Evolutionary conservation across 2,329 filamentous ascomycete species (phyloP).

Genomic region (Dactylellina parvicollis): DNA sequence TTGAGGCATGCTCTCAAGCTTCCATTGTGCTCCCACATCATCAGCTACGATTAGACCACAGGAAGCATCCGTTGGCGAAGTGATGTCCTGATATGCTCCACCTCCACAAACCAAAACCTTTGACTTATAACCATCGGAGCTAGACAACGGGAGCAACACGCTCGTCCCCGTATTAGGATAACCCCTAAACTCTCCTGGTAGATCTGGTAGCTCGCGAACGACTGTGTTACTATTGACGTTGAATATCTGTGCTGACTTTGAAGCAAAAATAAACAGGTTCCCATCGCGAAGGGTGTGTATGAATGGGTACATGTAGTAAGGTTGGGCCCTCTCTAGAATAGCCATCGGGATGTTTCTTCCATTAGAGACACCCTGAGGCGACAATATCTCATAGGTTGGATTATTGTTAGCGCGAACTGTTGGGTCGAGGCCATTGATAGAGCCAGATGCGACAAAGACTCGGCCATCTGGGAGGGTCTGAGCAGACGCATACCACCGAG

Average conservation of each 20-base stretch:
- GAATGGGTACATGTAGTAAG: constrained; percentile 71
- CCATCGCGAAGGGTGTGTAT: constrained; percentile 70
- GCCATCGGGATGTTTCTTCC: constrained; percentile 66
- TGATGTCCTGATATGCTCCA: constrained; percentile 70
- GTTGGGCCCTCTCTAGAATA: constrained; percentile 69
- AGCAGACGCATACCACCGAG: constrained; percentile 71
- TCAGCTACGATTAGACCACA: constrained; percentile 69
- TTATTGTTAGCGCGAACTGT: constrained; percentile 69
- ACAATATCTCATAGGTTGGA: constrained; percentile 71
- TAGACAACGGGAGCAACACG: constrained; percentile 67
- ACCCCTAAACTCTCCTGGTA: constrained; percentile 69
- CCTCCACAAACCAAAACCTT: constrained; percentile 70
- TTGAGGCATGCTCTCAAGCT: constrained; percentile 70
- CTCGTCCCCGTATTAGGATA: constrained; percentile 72
- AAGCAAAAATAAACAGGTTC: constrained; percentile 68
- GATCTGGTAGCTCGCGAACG: constrained; percentile 65
- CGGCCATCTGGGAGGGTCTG: constrained; percentile 69
- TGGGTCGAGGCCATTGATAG: constrained; percentile 69
- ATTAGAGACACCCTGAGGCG: constrained; percentile 63
- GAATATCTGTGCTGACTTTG: constrained; percentile 69
- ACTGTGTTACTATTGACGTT: constrained; percentile 64
- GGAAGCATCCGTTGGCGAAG: constrained; percentile 69
- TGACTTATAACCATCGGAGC: constrained; percentile 66
- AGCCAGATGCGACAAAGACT: constrained; percentile 71
- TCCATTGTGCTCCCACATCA: constrained; percentile 65